Percentiles rank a stretch among this genome's conserved stretches.
These are phyloP conservation scores for Sclerotinia glacialis DNA, from an alignment of 2,329 filamentous ascomycete genomes.

Conservation along the genomic window DNA sequence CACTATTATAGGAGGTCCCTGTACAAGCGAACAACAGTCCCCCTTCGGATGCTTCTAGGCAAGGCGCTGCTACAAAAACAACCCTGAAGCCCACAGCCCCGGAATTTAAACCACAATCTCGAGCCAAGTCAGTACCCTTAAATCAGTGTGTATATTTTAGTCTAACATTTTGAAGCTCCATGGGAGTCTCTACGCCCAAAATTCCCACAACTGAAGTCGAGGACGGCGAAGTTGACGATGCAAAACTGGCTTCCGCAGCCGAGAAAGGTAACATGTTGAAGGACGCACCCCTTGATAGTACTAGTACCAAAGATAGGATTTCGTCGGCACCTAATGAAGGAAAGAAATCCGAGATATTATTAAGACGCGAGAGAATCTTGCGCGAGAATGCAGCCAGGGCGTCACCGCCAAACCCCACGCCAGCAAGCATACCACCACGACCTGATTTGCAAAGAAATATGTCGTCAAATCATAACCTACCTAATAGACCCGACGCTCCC, in stretches of 20 bases:
- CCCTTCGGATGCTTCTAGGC: slow-evolving; percentile 17
- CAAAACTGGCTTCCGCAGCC: slow-evolving; percentile 39
- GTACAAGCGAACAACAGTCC: slow-evolving; percentile 24
- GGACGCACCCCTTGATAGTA: slow-evolving; percentile 17
- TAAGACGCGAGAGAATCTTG: slow-evolving; percentile 35
- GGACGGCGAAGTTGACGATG: slow-evolving; percentile 71
- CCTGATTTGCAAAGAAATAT: slow-evolving; percentile 30
- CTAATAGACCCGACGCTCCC: slow-evolving; percentile 38
- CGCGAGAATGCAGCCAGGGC: slow-evolving; percentile 35
- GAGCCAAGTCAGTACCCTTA: slow-evolving; percentile 36
- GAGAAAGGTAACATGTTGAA: slow-evolving; percentile 14
- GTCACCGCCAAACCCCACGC: slow-evolving; percentile 25
- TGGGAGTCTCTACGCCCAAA: slow-evolving; percentile 39
- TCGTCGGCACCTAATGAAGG: slow-evolving; percentile 26
- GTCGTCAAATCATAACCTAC: slow-evolving; percentile 32
- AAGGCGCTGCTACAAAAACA: slow-evolving; percentile 36
- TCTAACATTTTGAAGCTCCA: slow-evolving; percentile 40
- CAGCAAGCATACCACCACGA: slow-evolving; percentile 29
- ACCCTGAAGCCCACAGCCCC: slow-evolving; percentile 57
- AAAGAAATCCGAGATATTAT: slow-evolving; percentile 34
- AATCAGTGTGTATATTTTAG: slow-evolving; percentile 20
- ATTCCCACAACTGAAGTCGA: slow-evolving; percentile 52
- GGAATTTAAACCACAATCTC: slow-evolving; percentile 59
- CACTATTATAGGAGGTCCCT: slow-evolving; percentile 28
- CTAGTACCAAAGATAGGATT: slow-evolving; percentile 30